Base-by-base conservation (phyloP, 2,329 filamentous ascomycete genomes). In the Monosporascus sp. region DNA sequence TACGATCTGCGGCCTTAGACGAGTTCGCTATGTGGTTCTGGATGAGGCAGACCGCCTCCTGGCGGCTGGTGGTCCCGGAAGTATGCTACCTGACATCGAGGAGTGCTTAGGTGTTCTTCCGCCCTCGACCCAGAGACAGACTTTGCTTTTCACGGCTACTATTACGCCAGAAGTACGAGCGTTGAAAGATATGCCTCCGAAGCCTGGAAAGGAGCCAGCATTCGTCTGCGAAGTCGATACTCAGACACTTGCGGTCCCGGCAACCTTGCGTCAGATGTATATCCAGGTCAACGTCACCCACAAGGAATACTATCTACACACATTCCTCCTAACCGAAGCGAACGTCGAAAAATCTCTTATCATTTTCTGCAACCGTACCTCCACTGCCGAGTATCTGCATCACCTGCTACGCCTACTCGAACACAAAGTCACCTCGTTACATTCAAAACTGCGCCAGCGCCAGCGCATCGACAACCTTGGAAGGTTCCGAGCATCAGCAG, bases 21-120 rank as follows among this genome's bases (percentile, higher is more conserved):
- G 92, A 49, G 87, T 91, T 26, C 85, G 84, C 53, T 92, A 90
- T 69, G 89, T 97, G 3, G 91, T 99, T 7, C 86, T 99, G 43
- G 94, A 99, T 68, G 94, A 99, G 77, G 94, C 94, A 4, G 94
- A 99, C 73, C 84, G 94, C 45, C 79, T 99, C 38, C 82, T 99
- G 45, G 82, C 87, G 40, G 81, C 85, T 36, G 83, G 84, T 49
- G 84, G 82, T 0, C 80, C 82, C 19, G 93, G 92, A 26, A 92
- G 87, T 71, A 97, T 97, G 92, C 79, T 97, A n/a, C 88, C 90
- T 5, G 94, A 97, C 65, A 85, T 99, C 1, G 90, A 95, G 68
- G 90, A 91, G 56, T 97, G 92, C 66, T 79, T 99, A 4, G 86
- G 84, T 2, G 86, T 87, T 2, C 80, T 99, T 0, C 94, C 94